Base-by-base conservation (phyloP, 768 basidiomycete genomes). In the Agaricus blazei region DNA sequence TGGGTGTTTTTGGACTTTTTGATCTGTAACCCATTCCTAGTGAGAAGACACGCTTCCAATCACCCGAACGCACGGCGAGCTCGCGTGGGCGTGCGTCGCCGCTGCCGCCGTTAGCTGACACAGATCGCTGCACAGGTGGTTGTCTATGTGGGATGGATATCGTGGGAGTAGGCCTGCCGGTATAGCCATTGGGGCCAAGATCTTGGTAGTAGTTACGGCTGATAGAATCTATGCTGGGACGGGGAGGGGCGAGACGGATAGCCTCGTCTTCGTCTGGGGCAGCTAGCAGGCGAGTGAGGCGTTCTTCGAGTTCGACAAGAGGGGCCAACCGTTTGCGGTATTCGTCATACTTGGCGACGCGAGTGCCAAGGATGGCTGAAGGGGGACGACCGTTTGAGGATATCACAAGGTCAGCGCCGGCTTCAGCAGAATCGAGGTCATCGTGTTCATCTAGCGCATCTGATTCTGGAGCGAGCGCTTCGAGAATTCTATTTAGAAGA, bases 261-360 rank as follows among this genome's bases (percentile, higher is more conserved):
- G 86, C 73, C 62, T 88, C 85, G 44, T 88, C 86, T 54, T 88
- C 87, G 34, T 86, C 83, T 1, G 84, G 80, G 11, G 83, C 81
- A 40, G 87, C 83, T 37, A 93, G 81, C 59, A 83, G 73, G 43
- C 73, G 78, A 58, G 80, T 87, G 53, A 93, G 75, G 38, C 77
- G 80, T 52, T 85, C 83, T 68, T 91, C 90, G 11, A 93, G 75
- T 19, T 81, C 80, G 42, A 76, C 65, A 41, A 91, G 76, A 54
- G 90, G 88, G n/a, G 82, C 83, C 15, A 92, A 78, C 7, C 77
- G 75, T 24, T 70, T 70, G 31, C 79, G 74, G 69, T 89, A 88
- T 29, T 71, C 68, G 42, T 89, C 85, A 61, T 84, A 84, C 60
- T 82, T 78, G 54, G 77, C 71, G 34, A 87, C 73, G 56, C 72